Evolutionary conservation across 352 stramenopile genomes (phyloP).

Genomic region (Phytophthora fragariaefolia): DNA sequence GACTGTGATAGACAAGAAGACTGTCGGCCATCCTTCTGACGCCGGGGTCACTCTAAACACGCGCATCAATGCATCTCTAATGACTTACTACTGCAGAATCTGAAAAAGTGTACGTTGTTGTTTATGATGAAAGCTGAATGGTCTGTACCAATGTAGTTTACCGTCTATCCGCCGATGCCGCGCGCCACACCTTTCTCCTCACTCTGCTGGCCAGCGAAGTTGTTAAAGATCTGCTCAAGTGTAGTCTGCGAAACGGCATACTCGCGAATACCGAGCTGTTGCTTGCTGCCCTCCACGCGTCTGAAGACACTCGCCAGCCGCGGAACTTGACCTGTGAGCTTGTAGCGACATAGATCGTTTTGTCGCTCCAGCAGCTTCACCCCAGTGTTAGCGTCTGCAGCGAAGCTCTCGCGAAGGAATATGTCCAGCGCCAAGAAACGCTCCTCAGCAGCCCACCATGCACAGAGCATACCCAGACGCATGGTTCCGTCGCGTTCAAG

Average conservation of each 20-base stretch:
- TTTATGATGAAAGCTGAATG: constrained; percentile 1
- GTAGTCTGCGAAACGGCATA: constrained; percentile 92
- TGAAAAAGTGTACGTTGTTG: constrained; percentile 6
- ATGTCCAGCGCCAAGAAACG: constrained; percentile 50
- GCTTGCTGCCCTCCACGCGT: constrained; percentile 60
- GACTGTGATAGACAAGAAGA: constrained; percentile 22
- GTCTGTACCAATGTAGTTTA: background rate
- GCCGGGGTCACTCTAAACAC: constrained; percentile 8
- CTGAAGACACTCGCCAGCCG: constrained; percentile 76
- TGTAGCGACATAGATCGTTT: constrained; percentile 77
- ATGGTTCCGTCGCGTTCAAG: constrained; percentile 62
- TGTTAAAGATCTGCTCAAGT: constrained; percentile 94
- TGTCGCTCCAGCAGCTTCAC: constrained; percentile 73
- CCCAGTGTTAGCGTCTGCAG: constrained; percentile 17
- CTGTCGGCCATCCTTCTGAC: constrained; percentile 1
- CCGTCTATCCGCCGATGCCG: constrained; percentile 38
- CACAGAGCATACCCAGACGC: constrained; percentile 47
- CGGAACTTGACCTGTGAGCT: constrained; percentile 55
- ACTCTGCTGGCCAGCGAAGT: constrained; percentile 83
- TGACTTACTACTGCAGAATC: constrained; percentile 16
- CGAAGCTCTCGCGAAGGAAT: constrained; percentile 57
- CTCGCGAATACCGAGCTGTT: constrained; percentile 69
- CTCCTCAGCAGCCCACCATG: constrained; percentile 74
- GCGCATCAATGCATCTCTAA: constrained; percentile 22
- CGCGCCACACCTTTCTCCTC: constrained; percentile 68